Conservation (phyloP, 2,329 filamentous ascomycete species). For the Aspergillus glaucus region DNA sequence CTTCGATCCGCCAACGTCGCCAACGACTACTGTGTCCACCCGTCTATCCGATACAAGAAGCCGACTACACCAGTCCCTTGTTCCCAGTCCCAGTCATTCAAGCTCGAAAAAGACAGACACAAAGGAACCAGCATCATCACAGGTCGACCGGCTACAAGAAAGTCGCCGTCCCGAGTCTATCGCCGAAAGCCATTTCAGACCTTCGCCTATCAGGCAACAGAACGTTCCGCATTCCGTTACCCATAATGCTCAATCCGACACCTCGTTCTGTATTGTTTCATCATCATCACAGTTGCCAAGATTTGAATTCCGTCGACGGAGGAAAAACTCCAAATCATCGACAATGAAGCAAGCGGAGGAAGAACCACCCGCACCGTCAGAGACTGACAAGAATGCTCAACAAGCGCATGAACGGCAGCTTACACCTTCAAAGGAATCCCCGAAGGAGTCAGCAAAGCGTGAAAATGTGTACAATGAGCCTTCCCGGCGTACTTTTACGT, state of each 20-base stretch:
- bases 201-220: neutral
- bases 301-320: constrained; percentile 32
- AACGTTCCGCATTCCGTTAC: neutral
- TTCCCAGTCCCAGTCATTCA: neutral
- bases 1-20: constrained; percentile 32
- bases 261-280: constrained; percentile 25
- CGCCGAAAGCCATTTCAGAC: neutral
- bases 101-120: neutral
- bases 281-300: constrained; percentile 34
- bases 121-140: neutral
- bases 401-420: neutral
- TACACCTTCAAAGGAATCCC: neutral
- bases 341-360: neutral
- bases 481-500: constrained; percentile 1
- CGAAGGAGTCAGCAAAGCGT: neutral
- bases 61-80: neutral
- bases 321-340: constrained; percentile 7
- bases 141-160: neutral
- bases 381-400: neutral
- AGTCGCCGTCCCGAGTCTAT: neutral
- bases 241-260: constrained; percentile 3
- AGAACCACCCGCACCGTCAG: neutral
- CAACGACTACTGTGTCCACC: constrained; percentile 20
- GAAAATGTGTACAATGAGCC: neutral
- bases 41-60: constrained; percentile 13